phyloP scores from a whole-genome alignment of 169 alveolate species.

The Plasmodium billcollinsi region DNA sequence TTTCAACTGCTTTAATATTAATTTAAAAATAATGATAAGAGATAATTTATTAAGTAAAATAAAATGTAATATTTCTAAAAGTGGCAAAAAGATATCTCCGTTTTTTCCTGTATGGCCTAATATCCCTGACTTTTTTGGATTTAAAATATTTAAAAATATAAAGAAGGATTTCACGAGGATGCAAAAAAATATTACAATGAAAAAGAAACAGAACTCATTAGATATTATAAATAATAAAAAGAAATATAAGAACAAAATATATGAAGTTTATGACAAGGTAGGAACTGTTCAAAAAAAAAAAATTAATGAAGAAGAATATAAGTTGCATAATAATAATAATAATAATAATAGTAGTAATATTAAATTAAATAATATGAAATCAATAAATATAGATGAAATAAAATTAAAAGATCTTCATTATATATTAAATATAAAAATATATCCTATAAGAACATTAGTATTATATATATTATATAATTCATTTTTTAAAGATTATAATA shows the following conservation, averaged over 20 bases:
- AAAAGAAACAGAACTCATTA: constrained; percentile 1
- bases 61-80: constrained; percentile 45
- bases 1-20: constrained; percentile 60
- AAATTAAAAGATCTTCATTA: constrained; percentile 63
- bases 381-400: constrained; percentile 32
- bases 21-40: constrained; percentile 27
- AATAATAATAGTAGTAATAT: neutral
- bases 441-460: constrained; percentile 50
- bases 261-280: constrained; percentile 10
- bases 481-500: constrained; percentile 35
- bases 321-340: constrained; percentile 1
- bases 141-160: constrained; percentile 27
- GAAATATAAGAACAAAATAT: constrained; percentile 4
- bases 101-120: constrained; percentile 71
- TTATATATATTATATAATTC: constrained; percentile 58
- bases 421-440: constrained; percentile 53
- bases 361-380: constrained; percentile 4
- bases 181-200: constrained; percentile 10
- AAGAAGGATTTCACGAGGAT: constrained; percentile 45
- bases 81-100: constrained; percentile 37
- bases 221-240: constrained; percentile 28
- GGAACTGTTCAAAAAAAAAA: neutral
- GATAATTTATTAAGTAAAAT: constrained; percentile 18
- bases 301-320: neutral
- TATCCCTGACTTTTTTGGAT: constrained; percentile 68